phyloP scores from a whole-genome alignment of 2,329 filamentous ascomycete species.

The Erysiphe neolycopersici region DNA sequence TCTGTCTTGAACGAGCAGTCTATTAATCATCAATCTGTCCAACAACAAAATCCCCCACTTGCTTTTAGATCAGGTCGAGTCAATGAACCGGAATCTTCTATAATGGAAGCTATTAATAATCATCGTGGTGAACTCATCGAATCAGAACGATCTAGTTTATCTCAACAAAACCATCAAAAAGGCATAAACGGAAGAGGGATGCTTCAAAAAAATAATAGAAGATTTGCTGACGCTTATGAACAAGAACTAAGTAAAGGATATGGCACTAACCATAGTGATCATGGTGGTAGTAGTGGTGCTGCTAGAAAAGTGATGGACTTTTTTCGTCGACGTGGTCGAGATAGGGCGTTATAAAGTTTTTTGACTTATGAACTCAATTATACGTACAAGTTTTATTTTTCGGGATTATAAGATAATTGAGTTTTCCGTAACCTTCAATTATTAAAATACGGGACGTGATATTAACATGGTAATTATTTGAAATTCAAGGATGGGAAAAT shows the following conservation, averaged over 20 bases:
- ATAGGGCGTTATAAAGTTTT: slow-evolving; percentile 14
- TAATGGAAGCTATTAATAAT: slow-evolving; percentile 8
- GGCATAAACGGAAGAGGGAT: slow-evolving; percentile 19
- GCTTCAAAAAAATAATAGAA: slow-evolving; percentile 62
- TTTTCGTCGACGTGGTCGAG: slow-evolving; percentile 66
- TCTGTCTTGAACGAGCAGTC: slow-evolving; percentile 7
- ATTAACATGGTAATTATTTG: too few species aligned
- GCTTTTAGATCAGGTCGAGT: slow-evolving; percentile 10
- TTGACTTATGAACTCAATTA: too few species aligned
- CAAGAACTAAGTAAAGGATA: slow-evolving; percentile 37
- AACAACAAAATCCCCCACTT: slow-evolving; percentile 14
- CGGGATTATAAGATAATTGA: too few species aligned
- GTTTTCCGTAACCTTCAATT: too few species aligned
- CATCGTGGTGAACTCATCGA: not conserved
- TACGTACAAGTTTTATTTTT: too few species aligned
- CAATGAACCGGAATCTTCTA: slow-evolving; percentile 12
- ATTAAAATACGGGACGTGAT: too few species aligned
- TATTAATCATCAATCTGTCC: slow-evolving; percentile 14
- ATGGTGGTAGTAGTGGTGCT: slow-evolving; percentile 56
- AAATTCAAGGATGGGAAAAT: too few species aligned
- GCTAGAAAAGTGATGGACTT: slow-evolving; percentile 95
- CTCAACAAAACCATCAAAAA: not conserved
- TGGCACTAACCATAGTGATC: slow-evolving; percentile 28
- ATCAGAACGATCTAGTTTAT: not conserved
- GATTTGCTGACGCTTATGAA: slow-evolving; percentile 73